Base-by-base conservation (phyloP, 2,329 filamentous ascomycete genomes). In the Penicillium sp. region DNA sequence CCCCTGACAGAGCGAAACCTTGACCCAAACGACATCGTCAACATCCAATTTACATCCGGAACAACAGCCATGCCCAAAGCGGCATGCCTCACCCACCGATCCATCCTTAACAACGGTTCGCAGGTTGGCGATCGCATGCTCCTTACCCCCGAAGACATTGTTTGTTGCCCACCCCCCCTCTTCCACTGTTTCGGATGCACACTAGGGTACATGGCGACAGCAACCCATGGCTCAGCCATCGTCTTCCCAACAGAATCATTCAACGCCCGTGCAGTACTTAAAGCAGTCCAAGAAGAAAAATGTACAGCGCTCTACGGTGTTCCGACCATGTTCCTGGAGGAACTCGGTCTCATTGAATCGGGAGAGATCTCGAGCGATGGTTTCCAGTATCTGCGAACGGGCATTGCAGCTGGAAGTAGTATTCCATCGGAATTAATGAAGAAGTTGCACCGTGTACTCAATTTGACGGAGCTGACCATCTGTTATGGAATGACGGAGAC, bases 401-500 rank as follows among this genome's bases (percentile, higher is more conserved):
- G 95, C 29, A 97, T 98, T 64, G 92, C 90, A 11, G 91, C 93
- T 0, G 95, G 95, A 0, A 90, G 85, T 54, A 90, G 86, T n/a
- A 88, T 98, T 1, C 93, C 95, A 0, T 85, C 88, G 21, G 84
- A 90, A 52, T 80, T 97, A 27, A 96, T 74, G 76, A 76, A 72
- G 64, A 78, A 69, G 58, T 77, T 98, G 7, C 89, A 93, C 72
- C 81, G 82, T 24, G 82, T 79, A 1, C 80, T 98, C 9, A 95
- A 95, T 48, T 78, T 98, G 19, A 84, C 82, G 0, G 90, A 96
- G 55, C 77, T 98, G 22, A 93, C 93, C 0, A 97, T 96, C 62
- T 96, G 93, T 79, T 98, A 97, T 73, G 93, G 93, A 59, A 96
- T 96, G 92, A 97, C 93, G 1, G 93, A 97, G 76, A 97, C 93